phyloP scores from a whole-genome alignment of 1,284 basidiomycete species.

The Puccinia brachypodii region DNA sequence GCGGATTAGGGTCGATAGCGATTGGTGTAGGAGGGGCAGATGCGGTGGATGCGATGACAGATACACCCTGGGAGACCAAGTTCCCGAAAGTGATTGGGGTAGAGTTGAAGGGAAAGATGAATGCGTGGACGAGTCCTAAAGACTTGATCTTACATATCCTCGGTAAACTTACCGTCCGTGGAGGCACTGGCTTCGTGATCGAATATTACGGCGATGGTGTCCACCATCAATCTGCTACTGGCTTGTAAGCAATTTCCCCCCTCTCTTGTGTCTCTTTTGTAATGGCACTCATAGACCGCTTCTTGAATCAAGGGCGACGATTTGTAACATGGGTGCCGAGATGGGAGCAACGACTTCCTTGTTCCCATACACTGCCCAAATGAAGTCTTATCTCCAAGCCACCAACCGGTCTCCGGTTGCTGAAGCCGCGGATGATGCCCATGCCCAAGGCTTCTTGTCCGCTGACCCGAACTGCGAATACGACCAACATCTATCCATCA shows the following conservation, averaged over 20 bases:
- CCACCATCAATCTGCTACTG: conserved; percentile 85
- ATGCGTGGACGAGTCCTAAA: conserved; percentile 97
- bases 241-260: conserved; percentile 57
- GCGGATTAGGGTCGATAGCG: conserved; percentile 98
- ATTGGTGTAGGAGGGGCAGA: conserved; percentile 99
- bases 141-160: conserved; percentile 92
- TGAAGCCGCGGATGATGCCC: conserved; percentile 80
- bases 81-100: conserved; percentile 99
- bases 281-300: conserved; percentile 50
- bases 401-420: conserved; percentile 92
- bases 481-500: conserved; percentile 91
- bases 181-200: conserved; percentile 91
- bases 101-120: conserved; percentile 89
- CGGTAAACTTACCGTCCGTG: conserved; percentile 90
- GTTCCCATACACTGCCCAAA: conserved; percentile 97
- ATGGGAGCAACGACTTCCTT: conserved; percentile 98
- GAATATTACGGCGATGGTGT: conserved; percentile 99
- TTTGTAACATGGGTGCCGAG: conserved; percentile 99
- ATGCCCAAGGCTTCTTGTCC: conserved; percentile 67
- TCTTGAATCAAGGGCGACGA: conserved; percentile 92
- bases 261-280: conserved; percentile 59
- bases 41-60: conserved; percentile 98
- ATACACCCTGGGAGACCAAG: conserved; percentile 97
- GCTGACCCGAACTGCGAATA: conserved; percentile 92
- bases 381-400: conserved; percentile 87